Percentiles rank a stretch among this genome's conserved stretches.
phyloP scores from a whole-genome alignment of 768 basidiomycete genomes.

The Lyophyllum decastes region DNA sequence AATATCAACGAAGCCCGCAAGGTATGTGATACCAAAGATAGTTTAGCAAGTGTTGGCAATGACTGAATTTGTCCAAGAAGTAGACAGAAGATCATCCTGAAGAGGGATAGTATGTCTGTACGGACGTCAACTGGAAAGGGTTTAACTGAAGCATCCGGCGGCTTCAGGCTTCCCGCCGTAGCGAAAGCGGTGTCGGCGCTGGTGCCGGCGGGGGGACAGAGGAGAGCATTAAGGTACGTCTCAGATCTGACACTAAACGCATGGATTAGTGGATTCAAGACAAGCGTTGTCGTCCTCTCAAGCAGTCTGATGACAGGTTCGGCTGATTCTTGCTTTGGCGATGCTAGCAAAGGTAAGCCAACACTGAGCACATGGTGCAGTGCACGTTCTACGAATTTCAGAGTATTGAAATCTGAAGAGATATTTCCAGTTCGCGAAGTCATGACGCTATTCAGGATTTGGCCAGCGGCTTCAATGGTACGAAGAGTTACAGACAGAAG shows the following conservation, averaged over 20 bases:
- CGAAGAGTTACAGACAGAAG: slow-evolving; percentile 31
- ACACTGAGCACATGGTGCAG: slow-evolving; percentile 19
- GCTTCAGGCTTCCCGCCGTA: slow-evolving; percentile 6
- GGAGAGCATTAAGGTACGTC: slow-evolving; percentile 12
- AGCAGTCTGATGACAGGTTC: slow-evolving; percentile 15
- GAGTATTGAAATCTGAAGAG: slow-evolving; percentile 15
- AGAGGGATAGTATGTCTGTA: slow-evolving; percentile 26
- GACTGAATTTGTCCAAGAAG: slow-evolving; percentile 11
- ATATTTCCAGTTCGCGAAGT: not conserved
- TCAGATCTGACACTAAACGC: slow-evolving; percentile 15
- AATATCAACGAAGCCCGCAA: slow-evolving; percentile 34
- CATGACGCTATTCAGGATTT: slow-evolving; percentile 12
- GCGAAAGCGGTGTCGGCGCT: slow-evolving; percentile 1
- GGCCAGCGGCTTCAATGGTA: slow-evolving; percentile 28
- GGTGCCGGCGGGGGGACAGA: slow-evolving; percentile 2
- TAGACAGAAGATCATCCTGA: slow-evolving; percentile 23
- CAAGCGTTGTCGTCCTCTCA: slow-evolving; percentile 14
- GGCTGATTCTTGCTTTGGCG: slow-evolving; percentile 1
- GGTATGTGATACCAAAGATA: slow-evolving; percentile 17
- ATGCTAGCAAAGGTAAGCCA: slow-evolving; percentile 16
- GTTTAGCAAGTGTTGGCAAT: slow-evolving; percentile 7
- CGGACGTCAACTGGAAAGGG: slow-evolving; percentile 25
- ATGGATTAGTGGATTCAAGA: slow-evolving; percentile 17
- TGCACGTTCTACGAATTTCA: slow-evolving; percentile 20
- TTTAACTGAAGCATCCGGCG: slow-evolving; percentile 6